Percentiles rank a stretch among this genome's conserved stretches.
These are phyloP conservation scores for Aspergillus tanneri DNA, from an alignment of 2,329 filamentous ascomycete genomes.

Conservation along the genomic window DNA sequence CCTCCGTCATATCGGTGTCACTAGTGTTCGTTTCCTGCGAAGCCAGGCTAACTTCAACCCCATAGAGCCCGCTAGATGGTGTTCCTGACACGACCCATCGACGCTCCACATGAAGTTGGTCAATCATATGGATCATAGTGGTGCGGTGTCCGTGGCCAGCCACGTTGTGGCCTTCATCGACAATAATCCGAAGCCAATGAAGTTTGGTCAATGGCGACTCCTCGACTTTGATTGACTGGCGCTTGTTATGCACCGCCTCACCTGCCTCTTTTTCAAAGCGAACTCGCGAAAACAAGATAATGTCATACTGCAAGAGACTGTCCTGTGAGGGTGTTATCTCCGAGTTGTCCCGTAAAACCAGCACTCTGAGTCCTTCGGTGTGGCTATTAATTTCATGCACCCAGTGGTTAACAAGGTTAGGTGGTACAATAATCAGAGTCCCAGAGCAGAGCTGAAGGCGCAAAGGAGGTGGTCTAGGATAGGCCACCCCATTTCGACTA, in stretches of 20 bases:
- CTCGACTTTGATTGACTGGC: slow-evolving; percentile 47
- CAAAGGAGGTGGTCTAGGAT: slow-evolving; percentile 41
- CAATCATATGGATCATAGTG: slow-evolving; percentile 55
- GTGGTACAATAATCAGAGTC: slow-evolving; percentile 77
- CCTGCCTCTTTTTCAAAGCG: slow-evolving; percentile 69
- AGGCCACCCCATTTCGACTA: slow-evolving; percentile 44
- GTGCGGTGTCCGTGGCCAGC: slow-evolving; percentile 65
- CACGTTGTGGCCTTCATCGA: slow-evolving; percentile 88
- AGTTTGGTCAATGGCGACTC: slow-evolving; percentile 66
- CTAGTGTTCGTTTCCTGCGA: slow-evolving; percentile 39
- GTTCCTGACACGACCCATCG: slow-evolving; percentile 91
- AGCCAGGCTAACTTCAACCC: slow-evolving; percentile 63
- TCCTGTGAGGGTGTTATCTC: slow-evolving; percentile 57
- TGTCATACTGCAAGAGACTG: slow-evolving; percentile 66
- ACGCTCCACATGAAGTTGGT: slow-evolving; percentile 61
- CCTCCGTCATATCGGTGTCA: slow-evolving; percentile 37
- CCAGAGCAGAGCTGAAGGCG: slow-evolving; percentile 63
- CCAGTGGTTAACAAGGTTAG: slow-evolving; percentile 85
- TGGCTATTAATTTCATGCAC: slow-evolving; percentile 76
- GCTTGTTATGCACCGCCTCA: slow-evolving; percentile 51
- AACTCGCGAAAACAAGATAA: slow-evolving; percentile 73
- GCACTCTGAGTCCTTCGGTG: slow-evolving; percentile 63
- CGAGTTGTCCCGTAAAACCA: slow-evolving; percentile 58
- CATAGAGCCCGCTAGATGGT: slow-evolving; percentile 78
- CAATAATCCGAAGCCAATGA: slow-evolving; percentile 84